Evolutionary conservation across 441 rosid genomes (phyloP).

Genomic region (Macaranga tanarius): DNA sequence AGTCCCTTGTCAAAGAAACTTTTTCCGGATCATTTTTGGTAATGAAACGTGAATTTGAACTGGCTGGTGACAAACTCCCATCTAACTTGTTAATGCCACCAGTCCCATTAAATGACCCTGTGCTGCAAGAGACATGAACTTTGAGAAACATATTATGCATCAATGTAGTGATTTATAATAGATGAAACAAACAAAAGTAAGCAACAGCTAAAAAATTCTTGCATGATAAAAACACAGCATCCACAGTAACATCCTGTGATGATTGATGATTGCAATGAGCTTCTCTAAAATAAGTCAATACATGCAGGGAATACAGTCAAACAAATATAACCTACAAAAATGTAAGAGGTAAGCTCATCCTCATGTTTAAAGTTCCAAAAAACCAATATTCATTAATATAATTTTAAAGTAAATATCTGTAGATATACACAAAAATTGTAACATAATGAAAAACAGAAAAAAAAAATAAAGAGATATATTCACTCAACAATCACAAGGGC

Average conservation of each 20-base stretch:
- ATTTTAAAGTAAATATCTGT: not conserved
- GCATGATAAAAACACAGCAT: not conserved
- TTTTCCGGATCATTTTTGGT: slow-evolving; percentile 45
- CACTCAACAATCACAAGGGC: not conserved
- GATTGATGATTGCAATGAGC: not conserved
- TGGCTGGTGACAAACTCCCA: slow-evolving; percentile 29
- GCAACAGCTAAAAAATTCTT: not conserved
- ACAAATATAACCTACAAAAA: not conserved
- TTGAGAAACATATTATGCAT: slow-evolving; percentile 12
- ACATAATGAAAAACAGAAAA: no score
- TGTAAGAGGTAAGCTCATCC: not conserved
- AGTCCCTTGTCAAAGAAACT: slow-evolving; percentile 43
- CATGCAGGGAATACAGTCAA: not conserved
- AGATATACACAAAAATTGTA: not conserved
- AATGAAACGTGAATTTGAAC: slow-evolving; percentile 32
- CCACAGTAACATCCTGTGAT: not conserved
- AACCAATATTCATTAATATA: not conserved
- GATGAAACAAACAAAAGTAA: not conserved
- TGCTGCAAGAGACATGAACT: slow-evolving; percentile 34
- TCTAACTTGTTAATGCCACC: slow-evolving; percentile 38
- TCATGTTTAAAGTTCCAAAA: not conserved
- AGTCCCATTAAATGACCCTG: slow-evolving; percentile 41
- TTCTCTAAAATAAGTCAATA: not conserved
- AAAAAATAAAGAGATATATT: not conserved
- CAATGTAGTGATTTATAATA: not conserved